Evolutionary conservation across 371 early-diverging fungal genomes (phyloP).

Genomic region (Circinella umbellata): DNA sequence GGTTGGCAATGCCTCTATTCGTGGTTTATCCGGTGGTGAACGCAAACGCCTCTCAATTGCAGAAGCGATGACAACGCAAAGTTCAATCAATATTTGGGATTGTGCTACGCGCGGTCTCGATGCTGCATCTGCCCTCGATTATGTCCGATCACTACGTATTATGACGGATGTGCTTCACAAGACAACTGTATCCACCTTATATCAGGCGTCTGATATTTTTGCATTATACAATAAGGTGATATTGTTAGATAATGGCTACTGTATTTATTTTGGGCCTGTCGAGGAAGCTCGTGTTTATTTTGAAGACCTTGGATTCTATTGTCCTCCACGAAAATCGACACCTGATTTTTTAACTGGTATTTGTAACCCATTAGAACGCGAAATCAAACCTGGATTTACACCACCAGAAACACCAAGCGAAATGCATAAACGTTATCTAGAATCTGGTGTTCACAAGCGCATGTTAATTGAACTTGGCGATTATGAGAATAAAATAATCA

Average conservation of each 20-base stretch:
- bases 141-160: slow-evolving; percentile 70
- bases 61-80: slow-evolving; percentile 81
- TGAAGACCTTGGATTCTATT: slow-evolving; percentile 65
- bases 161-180: slow-evolving; percentile 67
- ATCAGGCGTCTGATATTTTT: slow-evolving; percentile 79
- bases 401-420: slow-evolving; percentile 49
- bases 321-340: slow-evolving; percentile 74
- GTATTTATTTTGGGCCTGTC: slow-evolving; percentile 79
- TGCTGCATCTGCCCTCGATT: slow-evolving; percentile 86
- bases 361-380: slow-evolving; percentile 66
- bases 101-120: slow-evolving; percentile 92
- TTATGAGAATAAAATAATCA: slow-evolving; percentile 12
- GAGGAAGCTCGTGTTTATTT: slow-evolving; percentile 69
- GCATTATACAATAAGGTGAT: slow-evolving; percentile 77
- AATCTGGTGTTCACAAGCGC: slow-evolving; percentile 39
- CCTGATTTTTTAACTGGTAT: slow-evolving; percentile 81
- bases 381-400: slow-evolving; percentile 53
- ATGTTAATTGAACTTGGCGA: slow-evolving; percentile 37
- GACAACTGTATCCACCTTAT: slow-evolving; percentile 68
- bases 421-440: slow-evolving; percentile 51
- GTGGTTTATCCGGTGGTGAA: slow-evolving; percentile 88
- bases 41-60: slow-evolving; percentile 89
- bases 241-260: slow-evolving; percentile 72
- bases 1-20: slow-evolving; percentile 83
- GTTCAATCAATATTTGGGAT: slow-evolving; percentile 82